Evolutionary conservation across 768 basidiomycete genomes (phyloP).

Genomic region (Mycena rebaudengoi): DNA sequence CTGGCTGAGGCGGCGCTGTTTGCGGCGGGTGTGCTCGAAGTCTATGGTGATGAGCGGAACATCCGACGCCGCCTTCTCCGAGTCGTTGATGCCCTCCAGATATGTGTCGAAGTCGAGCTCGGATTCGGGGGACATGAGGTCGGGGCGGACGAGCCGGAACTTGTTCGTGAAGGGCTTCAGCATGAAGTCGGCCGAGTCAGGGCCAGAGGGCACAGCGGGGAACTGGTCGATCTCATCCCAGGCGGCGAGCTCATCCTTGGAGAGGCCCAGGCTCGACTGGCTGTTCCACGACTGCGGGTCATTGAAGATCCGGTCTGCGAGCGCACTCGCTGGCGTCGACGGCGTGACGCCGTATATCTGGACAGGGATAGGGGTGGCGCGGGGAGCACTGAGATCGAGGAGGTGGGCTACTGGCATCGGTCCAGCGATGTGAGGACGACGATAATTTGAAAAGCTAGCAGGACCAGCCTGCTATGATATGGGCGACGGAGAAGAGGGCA

Average conservation of each 20-base stretch:
- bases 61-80: neutral
- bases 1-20: neutral
- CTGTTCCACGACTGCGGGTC: conserved; percentile 15
- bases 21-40: neutral
- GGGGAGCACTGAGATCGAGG: neutral
- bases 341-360: neutral
- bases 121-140: neutral
- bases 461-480: conserved; percentile 18
- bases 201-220: conserved; percentile 6
- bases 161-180: conserved; percentile 5
- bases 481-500: neutral
- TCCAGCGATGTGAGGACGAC: conserved; percentile 2
- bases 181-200: conserved; percentile 1
- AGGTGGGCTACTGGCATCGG: conserved; percentile 5
- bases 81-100: too few relatives aligned
- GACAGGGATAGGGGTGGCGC: neutral
- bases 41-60: conserved; percentile 1
- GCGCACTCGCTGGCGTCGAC: conserved; percentile 5
- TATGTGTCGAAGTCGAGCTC: neutral
- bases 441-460: neutral
- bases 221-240: conserved; percentile 11
- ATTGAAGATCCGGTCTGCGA: conserved; percentile 19
- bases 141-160: neutral
- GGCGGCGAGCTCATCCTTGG: neutral
- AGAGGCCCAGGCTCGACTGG: neutral